phyloP scores from a whole-genome alignment of 495 filamentous ascomycete species.

The Neurospora sublineolata region DNA sequence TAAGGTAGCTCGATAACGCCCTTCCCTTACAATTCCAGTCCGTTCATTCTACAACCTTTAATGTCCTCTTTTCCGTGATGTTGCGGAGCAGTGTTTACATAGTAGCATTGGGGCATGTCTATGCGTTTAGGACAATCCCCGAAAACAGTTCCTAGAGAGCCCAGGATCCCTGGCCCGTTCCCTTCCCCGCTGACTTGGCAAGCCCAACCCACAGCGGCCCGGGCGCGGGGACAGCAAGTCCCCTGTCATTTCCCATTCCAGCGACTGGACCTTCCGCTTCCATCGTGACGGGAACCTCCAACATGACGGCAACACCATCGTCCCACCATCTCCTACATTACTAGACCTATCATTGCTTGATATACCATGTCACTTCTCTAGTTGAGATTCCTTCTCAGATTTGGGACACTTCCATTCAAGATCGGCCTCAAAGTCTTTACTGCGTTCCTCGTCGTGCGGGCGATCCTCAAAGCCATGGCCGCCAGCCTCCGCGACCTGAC shows the following conservation, averaged over 20 bases:
- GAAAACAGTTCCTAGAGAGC: background rate
- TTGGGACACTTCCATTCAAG: background rate
- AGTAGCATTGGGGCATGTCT: background rate
- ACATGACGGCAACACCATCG: background rate
- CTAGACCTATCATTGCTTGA: background rate
- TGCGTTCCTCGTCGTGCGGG: background rate
- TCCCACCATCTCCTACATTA: background rate
- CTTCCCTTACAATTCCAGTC: background rate
- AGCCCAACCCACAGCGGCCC: background rate
- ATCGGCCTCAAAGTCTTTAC: background rate
- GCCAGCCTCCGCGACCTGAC: constrained; percentile 37
- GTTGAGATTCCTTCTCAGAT: background rate
- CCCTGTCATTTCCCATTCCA: background rate
- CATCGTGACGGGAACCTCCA: background rate
- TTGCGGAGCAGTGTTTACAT: background rate
- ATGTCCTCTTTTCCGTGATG: too few relatives aligned
- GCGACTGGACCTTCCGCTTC: background rate
- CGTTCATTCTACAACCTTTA: background rate
- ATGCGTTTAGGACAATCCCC: background rate
- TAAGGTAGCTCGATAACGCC: too few relatives aligned
- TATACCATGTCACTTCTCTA: background rate
- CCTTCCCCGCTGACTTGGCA: background rate
- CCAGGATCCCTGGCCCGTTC: background rate
- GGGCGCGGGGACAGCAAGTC: background rate
- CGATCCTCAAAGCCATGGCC: constrained; percentile 17